Evolutionary conservation across 306 rosid genomes (phyloP), one percentile per base, ranked within the genome.

Genomic region (Quercus ilex): DNA sequence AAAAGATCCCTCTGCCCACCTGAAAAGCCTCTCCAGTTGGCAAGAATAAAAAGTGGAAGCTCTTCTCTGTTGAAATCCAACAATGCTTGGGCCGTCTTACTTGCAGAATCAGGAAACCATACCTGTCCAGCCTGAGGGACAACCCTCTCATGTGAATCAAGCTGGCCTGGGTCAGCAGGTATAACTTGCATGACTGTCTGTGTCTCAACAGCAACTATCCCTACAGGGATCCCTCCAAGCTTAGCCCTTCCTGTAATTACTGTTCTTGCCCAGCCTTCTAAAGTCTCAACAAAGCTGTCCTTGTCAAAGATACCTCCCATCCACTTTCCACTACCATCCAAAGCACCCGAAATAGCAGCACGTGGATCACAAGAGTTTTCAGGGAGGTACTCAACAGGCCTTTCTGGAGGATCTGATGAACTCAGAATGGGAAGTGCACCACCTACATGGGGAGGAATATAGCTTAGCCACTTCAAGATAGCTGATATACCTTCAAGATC

Each of bases 41-140:
- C 99, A 19, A 95, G 88, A 86, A 95, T 95, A 87, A 93, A 92
- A 62, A 95, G 96, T 5, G 99, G 99, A 84, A 95, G 89, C 81
- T 93, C 99, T 82, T 95, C 99, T 86, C 94, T 89, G 81, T 95
- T 93, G 90, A 91, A 95, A 83, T 95, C 99, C 85, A 90, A 69
- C 74, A 95, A 81, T 20, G 99, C 96, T 84, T 95, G 99, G 38
- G 99, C 99, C 4, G 99, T 95, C 87, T 95, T 95, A 1, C 90
- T 84, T 4, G 99, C 98, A 71, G 98, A 92, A 88, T 95, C 99
- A 5, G 98, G 99, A 78, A 95, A 95, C 99, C 99, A 95, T 60
- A 92, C 99, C 87, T 95, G 99, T 74, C 99, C 99, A 3, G 99
- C 99, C 86, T 95, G 98, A 83, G 99, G 99, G 83, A 95, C 98